Base-by-base conservation (phyloP, 192 early-diverging fungal species). In the Linnemannia exigua region DNA sequence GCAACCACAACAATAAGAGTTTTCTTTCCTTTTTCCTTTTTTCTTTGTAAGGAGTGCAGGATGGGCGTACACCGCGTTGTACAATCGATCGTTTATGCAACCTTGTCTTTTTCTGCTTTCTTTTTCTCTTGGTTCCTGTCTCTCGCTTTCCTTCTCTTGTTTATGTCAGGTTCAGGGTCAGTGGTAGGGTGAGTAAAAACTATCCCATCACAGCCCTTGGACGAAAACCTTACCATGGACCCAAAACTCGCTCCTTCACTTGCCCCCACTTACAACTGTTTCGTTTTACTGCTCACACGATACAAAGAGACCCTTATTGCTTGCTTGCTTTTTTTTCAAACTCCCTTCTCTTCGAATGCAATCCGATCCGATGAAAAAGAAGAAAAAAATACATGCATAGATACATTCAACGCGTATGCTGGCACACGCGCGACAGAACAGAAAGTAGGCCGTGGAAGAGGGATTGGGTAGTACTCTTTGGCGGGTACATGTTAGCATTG, bases 21-120 rank as follows among this genome's bases (percentile, higher is more conserved):
- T 17, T 11, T 52, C 20, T 52, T 52, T 52, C 19, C 51, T 63
- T 58, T 58, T 58, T 58, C n/a, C 9, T 58, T 58, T 25, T 28
- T 6, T 9, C 41, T 44, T 44, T 28, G 58, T 63, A 63, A 12
- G 58, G 58, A 25, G 25, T 9, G 28, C 28, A 31, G 11, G 33
- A 5, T 36, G 50, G 72, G 72, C 50, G 72, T 36, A n/a, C n/a
- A n/a, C n/a, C n/a, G n/a, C n/a, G n/a, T n/a, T n/a, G n/a, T n/a
- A 73, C 72, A 73, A 73, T 73, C 70, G 70, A 71, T 71, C n/a
- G 70, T 71, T 71, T 15, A 46, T 38, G 38, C 25, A 28, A 28
- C 22, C 15, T 70, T 70, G 35, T 70, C 41, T n/a, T 17, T 71
- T 71, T 47, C 20, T 48, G 7, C 41, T 5, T 28, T 1, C 22